Base-by-base conservation (phyloP, 2,329 filamentous ascomycete species). In the Claviceps arundinis region DNA sequence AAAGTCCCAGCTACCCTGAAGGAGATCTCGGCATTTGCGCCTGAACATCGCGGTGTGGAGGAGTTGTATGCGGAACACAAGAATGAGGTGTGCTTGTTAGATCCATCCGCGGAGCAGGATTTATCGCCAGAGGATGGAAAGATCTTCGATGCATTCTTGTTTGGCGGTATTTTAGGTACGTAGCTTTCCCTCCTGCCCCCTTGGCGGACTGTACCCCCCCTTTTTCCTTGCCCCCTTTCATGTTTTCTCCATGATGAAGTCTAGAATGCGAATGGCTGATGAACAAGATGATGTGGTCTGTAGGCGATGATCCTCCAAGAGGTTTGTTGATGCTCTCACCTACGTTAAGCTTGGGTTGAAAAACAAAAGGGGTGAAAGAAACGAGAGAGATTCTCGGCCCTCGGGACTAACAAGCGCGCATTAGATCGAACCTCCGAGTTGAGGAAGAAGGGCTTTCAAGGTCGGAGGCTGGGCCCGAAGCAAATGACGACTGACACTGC, bases 401-500 rank as follows among this genome's bases (percentile, higher is more conserved):
- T 48, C 47, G 37, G 42, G 41, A 45, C 50, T 49, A 48, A 53
- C 3, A 13, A 11, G 37, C 17, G 22, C 22, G 19, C 6, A n/a
- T 19, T 34, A 94, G 91, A 97, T 69, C 84, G 93, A 56, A 98
- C 93, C 4, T 91, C 87, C n/a, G 93, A 98, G 68, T 73, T 98
- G 60, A 82, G 93, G 50, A 89, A 88, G 69, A 95, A 97, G 66
- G 93, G 93, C 3, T 98, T 95, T 61, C 76, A 84, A 53, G 89
- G 91, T 53, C 82, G 93, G 50, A 79, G 93, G 53, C 75, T 98
- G 34, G 93, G 93, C 0, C 88, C 91, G 7, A 84, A 90, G 60
- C 93, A 98, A 69, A 96, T 98, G 91, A 97, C 93, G 3, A 98
- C 93, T 4, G 93, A 98, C 66, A 98, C 93, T 19, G 93, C 93